phyloP scores from a whole-genome alignment of 2,329 filamentous ascomycete species.

The Aspergillus neotritici region DNA sequence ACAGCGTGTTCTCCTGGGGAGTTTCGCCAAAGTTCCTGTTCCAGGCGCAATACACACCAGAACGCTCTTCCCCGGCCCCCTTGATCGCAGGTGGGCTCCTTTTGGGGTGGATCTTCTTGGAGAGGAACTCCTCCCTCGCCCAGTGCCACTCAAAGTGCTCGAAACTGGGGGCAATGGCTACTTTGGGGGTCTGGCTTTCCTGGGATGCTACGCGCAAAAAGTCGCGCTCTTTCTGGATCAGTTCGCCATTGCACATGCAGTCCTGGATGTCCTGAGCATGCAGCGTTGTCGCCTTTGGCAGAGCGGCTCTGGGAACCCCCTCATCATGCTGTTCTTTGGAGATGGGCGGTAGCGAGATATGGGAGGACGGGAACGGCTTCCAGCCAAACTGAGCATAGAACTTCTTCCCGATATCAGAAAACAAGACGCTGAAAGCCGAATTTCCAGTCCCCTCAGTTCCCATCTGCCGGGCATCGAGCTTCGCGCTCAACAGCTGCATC shows the following conservation, averaged over 20 bases:
- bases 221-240: conserved; percentile 61
- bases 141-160: conserved; percentile 71
- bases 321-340: conserved; percentile 17
- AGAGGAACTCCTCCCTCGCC: conserved; percentile 73
- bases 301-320: conserved; percentile 17
- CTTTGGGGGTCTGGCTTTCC: conserved; percentile 42
- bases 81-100: conserved; percentile 51
- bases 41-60: conserved; percentile 38
- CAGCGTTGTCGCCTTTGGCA: conserved; percentile 28
- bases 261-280: conserved; percentile 29
- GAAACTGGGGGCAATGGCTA: conserved; percentile 64
- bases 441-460: conserved; percentile 35
- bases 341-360: conserved; percentile 58
- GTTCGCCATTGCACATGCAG: conserved; percentile 52
- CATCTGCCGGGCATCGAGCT: conserved; percentile 49
- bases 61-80: conserved; percentile 59
- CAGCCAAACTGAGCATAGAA: conserved; percentile 78
- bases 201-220: conserved; percentile 49
- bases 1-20: conserved; percentile 34
- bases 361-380: conserved; percentile 66
- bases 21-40: conserved; percentile 37
- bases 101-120: conserved; percentile 55
- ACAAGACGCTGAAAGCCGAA: conserved; percentile 69
- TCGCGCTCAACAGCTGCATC: conserved; percentile 59
- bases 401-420: conserved; percentile 76